Conservation (phyloP, 1,284 basidiomycete genomes). For the Inonotus hispidus region DNA sequence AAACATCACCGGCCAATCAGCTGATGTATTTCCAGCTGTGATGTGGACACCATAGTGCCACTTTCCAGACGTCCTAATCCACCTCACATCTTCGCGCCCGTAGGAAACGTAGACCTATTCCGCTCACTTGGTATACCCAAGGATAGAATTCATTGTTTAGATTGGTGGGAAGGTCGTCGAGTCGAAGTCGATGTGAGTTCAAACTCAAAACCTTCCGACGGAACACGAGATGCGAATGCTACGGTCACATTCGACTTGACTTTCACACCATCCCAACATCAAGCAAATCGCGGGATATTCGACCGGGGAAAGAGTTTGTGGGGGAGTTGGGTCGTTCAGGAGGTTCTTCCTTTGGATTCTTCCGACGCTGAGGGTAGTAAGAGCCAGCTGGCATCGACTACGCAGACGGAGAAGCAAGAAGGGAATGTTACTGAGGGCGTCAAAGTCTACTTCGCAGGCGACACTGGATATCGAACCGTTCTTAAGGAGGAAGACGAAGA, state of each 20-base stretch:
- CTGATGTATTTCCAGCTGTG: slow-evolving; percentile 35
- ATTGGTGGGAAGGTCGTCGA: slow-evolving; percentile 63
- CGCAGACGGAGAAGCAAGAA: no score
- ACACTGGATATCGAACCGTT: slow-evolving; percentile 57
- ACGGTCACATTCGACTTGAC: slow-evolving; percentile 29
- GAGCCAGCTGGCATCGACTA: no score
- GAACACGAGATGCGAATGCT: neutral
- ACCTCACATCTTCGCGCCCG: slow-evolving; percentile 59
- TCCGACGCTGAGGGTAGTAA: slow-evolving; percentile 10
- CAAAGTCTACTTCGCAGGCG: slow-evolving; percentile 64
- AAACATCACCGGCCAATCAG: neutral
- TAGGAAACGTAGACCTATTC: slow-evolving; percentile 52
- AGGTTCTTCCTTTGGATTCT: slow-evolving; percentile 18
- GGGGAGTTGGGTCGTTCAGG: slow-evolving; percentile 23
- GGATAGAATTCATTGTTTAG: slow-evolving; percentile 48
- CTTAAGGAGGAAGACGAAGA: slow-evolving; percentile 44
- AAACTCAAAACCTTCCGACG: neutral
- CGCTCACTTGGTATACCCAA: slow-evolving; percentile 36
- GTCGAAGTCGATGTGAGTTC: slow-evolving; percentile 28
- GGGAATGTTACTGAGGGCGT: slow-evolving; percentile 18
- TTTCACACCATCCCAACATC: slow-evolving; percentile 51
- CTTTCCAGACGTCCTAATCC: slow-evolving; percentile 27
- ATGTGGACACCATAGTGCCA: slow-evolving; percentile 49
- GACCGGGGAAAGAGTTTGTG: slow-evolving; percentile 23
- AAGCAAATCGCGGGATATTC: slow-evolving; percentile 28